Percentiles rank a stretch among this genome's conserved stretches.
Conservation (phyloP, 495 filamentous ascomycete species). For the Lophiostoma macrostomum region DNA sequence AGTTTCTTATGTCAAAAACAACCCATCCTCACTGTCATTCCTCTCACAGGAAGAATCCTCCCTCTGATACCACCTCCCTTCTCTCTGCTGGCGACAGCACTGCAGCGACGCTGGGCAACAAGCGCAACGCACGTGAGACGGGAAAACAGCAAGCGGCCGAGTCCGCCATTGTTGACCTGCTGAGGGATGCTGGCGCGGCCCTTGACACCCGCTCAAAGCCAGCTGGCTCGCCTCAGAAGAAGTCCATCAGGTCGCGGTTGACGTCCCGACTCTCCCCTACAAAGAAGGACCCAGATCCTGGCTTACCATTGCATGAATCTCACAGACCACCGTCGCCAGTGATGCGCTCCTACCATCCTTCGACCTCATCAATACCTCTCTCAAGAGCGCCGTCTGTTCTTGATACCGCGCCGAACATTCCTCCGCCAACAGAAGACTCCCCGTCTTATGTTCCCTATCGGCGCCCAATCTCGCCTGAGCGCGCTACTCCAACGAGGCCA, state of each 20-base stretch:
- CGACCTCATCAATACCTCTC: slow-evolving; percentile 34
- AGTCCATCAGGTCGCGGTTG: slow-evolving; percentile 34
- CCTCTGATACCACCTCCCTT: slow-evolving; percentile 21
- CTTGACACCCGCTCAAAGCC: not conserved
- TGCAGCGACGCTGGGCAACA: slow-evolving; percentile 23
- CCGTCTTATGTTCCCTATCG: slow-evolving; percentile 45
- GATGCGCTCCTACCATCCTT: slow-evolving; percentile 43
- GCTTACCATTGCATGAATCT: slow-evolving; percentile 32
- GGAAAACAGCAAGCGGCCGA: slow-evolving; percentile 25
- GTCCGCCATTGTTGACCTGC: slow-evolving; percentile 31
- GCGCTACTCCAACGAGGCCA: slow-evolving; percentile 58
- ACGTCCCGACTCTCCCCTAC: slow-evolving; percentile 21
- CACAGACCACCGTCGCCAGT: slow-evolving; percentile 38
- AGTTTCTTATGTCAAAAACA: not conserved
- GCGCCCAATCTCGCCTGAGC: slow-evolving; percentile 42
- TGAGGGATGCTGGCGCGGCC: slow-evolving; percentile 16
- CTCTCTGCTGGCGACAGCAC: slow-evolving; percentile 21
- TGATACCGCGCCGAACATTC: slow-evolving; percentile 53
- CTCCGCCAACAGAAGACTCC: slow-evolving; percentile 51
- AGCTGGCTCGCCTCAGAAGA: slow-evolving; percentile 11
- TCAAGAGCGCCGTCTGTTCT: slow-evolving; percentile 57
- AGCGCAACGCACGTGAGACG: not conserved
- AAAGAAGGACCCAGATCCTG: slow-evolving; percentile 12
- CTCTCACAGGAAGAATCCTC: slow-evolving; percentile 11
- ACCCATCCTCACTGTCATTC: slow-evolving; percentile 26